Percentiles rank a stretch among this genome's conserved stretches.
phyloP scores from a whole-genome alignment of 257 asterid species.

The Plantago major region DNA sequence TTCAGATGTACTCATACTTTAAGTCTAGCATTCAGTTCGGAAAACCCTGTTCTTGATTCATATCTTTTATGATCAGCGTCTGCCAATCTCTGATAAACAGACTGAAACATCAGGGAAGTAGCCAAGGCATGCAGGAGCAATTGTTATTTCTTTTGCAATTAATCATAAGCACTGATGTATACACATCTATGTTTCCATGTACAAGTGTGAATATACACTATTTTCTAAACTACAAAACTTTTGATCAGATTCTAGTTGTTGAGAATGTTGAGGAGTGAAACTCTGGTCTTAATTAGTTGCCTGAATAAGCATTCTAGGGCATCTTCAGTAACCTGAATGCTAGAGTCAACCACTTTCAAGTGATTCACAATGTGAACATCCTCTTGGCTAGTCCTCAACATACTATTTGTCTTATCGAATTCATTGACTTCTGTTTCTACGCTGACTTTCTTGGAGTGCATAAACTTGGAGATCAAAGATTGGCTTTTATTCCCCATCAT shows the following conservation, averaged over 20 bases:
- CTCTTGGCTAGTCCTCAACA: conserved; percentile 18
- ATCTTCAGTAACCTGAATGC: conserved; percentile 29
- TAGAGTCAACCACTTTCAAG: conserved; percentile 31
- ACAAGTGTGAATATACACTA: not conserved
- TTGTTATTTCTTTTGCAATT: too few relatives aligned
- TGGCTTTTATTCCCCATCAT: conserved; percentile 22
- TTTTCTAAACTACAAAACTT: conserved; percentile 16
- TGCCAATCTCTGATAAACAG: too few relatives aligned
- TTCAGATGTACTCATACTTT: too few relatives aligned
- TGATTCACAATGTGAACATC: conserved; percentile 18
- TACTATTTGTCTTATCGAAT: conserved; percentile 26
- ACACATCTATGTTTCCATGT: not conserved
- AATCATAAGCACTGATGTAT: too few relatives aligned
- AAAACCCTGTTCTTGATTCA: too few relatives aligned
- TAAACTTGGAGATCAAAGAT: conserved; percentile 32
- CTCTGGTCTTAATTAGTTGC: conserved; percentile 35
- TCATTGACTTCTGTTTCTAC: conserved; percentile 25
- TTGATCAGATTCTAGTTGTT: conserved; percentile 12
- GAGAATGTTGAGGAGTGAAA: conserved; percentile 37
- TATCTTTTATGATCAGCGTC: too few relatives aligned
- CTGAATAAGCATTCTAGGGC: conserved; percentile 34
- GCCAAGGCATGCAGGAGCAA: too few relatives aligned
- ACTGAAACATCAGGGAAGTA: too few relatives aligned
- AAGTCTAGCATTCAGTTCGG: too few relatives aligned
- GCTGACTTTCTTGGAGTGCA: conserved; percentile 16